Base-by-base conservation (phyloP, 208 protist genomes). In the Acanthamoeba royreba region DNA sequence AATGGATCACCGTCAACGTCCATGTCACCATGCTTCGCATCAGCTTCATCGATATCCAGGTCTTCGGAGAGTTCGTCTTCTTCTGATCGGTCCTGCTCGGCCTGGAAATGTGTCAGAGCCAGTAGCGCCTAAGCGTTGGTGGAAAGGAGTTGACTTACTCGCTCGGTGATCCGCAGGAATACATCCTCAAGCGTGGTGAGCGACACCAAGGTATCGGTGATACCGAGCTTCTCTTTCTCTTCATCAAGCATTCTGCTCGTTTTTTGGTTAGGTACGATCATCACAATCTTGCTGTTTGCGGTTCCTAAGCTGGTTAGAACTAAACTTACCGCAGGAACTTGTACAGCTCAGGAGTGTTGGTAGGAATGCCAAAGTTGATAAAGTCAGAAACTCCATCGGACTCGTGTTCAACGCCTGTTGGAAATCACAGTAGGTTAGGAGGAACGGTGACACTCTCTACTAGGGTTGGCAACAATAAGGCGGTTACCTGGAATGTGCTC, bases 141-240 rank as follows among this genome's bases (percentile, higher is more conserved):
- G 49, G 19, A 55, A 55, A 55, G 49, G 49, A 35, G 55, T 17
- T 25, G 55, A 7, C 4, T 3, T 38, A 72, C 61, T 35, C 31
- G 7, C 25, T 85, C n/a, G 9, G 55, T 52, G 42, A 92, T 79
- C 5, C 40, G 35, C 38, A 95, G 69, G 63, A 95, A 95, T 1
- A 95, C 94, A 3, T 95, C 94, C 79, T 95, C 94, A 17, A 95
- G 86, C 4, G 94, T 95, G 43, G 83, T 91, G 25, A 94, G 89
- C 15, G 45, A 79, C n/a, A 95, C 17, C 58, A 92, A 74, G 11
- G 89, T 35, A 89, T 94, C 83, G 22, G 15, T 35, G 61, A 95
- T 87, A 33, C 63, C 45, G 31, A 95, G 92, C 17, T 94, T 53
- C 69, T 93, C 92, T 9, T 94, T 55, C 28, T 25, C 66, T 46